Evolutionary conservation across 2,329 filamentous ascomycete genomes (phyloP), one percentile per base, ranked within the genome.

Genomic region (Cordyceps cicadae): DNA sequence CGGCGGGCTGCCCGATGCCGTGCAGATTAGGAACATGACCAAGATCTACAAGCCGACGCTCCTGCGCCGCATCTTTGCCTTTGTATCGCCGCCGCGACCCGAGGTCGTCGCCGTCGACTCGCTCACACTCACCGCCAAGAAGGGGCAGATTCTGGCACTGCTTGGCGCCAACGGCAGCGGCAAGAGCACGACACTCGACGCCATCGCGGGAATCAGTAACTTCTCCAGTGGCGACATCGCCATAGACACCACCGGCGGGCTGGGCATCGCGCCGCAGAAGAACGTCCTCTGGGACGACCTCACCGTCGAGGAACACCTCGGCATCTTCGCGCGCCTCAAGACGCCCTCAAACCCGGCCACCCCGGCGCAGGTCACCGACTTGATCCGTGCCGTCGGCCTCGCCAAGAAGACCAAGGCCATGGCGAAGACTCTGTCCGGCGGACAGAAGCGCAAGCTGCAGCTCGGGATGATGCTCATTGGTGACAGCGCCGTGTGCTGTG

Each of bases 381-480:
- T 89, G 9, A 81, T 89, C 34, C 73, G 74, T 8, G 80, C 81
- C 15, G 88, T 89, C 67, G 88, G 90, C 65, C 77, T 92, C 2
- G 76, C 77, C 8, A 77, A 81, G 51, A 92, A 92, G 73, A 75
- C 80, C 8, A 78, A 81, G 12, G 82, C 86, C 1, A 76, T 77
- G 61, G 79, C 87, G 0, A 81, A 81, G 66, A 89, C 86, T 3
- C 74, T 92, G 2, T 90, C 87, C 50, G 88, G 88, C 12, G 88
- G 88, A 1, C 88, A 90, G 72, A 91, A 90, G 73, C 77, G 88
- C 52, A 91, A 91, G 69, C 76, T 90, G 7, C 88, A 92, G 70
- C 76, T 92, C 5, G 87, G 87, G 1, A 88, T 90, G 79, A 90
- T 90, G 87, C 84, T 92, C 63, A 88, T 87, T 1, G 88, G 88